phyloP scores from a whole-genome alignment of 1,139 yeast genomes.

The Pichia kudriavzevii region DNA sequence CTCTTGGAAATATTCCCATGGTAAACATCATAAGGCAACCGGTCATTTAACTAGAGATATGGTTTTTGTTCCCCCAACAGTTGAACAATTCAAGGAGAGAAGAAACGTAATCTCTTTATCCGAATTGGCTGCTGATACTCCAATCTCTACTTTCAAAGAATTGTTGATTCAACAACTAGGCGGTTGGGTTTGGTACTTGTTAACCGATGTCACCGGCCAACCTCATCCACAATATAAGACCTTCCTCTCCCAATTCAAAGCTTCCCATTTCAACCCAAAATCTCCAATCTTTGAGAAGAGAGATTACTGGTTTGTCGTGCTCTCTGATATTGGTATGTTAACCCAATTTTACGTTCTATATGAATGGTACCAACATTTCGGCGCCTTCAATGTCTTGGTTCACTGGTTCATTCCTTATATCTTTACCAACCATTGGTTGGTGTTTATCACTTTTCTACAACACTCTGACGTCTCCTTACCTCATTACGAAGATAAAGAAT shows the following conservation, averaged over 20 bases:
- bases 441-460: constrained; percentile 53
- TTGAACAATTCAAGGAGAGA: constrained; percentile 34
- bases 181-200: constrained; percentile 45
- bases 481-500: constrained; percentile 48
- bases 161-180: constrained; percentile 47
- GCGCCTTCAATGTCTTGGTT: constrained; percentile 40
- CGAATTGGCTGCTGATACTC: constrained; percentile 49
- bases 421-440: constrained; percentile 59
- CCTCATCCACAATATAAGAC: constrained; percentile 32
- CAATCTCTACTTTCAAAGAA: constrained; percentile 38
- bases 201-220: constrained; percentile 51
- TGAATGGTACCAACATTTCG: constrained; percentile 42
- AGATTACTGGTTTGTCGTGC: constrained; percentile 47
- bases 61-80: constrained; percentile 53
- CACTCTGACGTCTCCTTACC: constrained; percentile 54
- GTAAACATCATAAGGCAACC: constrained; percentile 59
- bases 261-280: constrained; percentile 44
- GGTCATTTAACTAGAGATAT: constrained; percentile 55
- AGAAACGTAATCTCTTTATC: constrained; percentile 30
- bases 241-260: constrained; percentile 27
- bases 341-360: constrained; percentile 36
- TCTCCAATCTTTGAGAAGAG: constrained; percentile 48
- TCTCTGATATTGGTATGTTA: constrained; percentile 48
- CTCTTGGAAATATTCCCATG: constrained; percentile 55
- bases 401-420: constrained; percentile 52